Base-by-base conservation (phyloP, 192 early-diverging fungal genomes). In the Coemansia sp. region DNA sequence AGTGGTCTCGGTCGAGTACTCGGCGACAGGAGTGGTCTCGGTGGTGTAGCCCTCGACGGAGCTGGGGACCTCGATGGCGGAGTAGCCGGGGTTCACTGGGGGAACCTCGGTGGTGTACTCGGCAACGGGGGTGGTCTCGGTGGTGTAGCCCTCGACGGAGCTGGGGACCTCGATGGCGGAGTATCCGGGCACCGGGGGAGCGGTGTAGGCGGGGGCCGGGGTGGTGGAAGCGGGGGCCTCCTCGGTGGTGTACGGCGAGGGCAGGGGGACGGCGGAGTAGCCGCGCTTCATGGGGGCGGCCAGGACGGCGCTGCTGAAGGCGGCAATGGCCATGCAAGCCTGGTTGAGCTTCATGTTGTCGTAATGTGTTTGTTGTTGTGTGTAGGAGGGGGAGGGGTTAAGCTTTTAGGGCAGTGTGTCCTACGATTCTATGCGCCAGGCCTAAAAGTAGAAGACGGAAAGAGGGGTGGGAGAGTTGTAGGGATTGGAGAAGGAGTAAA, bases 271-370 rank as follows among this genome's bases (percentile, higher is more conserved):
- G 8, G 13, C n/a, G 39, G 40, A 40, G 56, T 58, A 44, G 54
- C 55, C 25, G 39, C 63, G 70, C 70, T 73, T 73, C 63, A 66
- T 58, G 42, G 70, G 70, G 11, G 46, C 59, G 18, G 63, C 70
- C 14, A 52, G 38, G 22, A 43, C 51, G 27, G 63, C 36, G 70
- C 70, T 73, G 63, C 70, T 61, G 52, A 73, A 66, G 54, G 70
- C 61, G 29, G 70, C 70, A 46, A 73, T 53, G 40, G 70, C 63
- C 59, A 73, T 58, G 46, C 56, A 66, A 45, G 70, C 64, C 55
- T 73, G 70, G 64, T 65, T 73, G 51, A 73, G 51, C 70, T 73
- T 73, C 70, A 73, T 73, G 39, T 60, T 66, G 58, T 61, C 63
- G 70, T 66, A 44, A 66, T 55, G 41, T 73, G 68, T 9, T 9